Evolutionary conservation across 2,329 filamentous ascomycete species (phyloP), one percentile per base, ranked within the genome.

Genomic region (Pseudogymnoascus verrucosus): DNA sequence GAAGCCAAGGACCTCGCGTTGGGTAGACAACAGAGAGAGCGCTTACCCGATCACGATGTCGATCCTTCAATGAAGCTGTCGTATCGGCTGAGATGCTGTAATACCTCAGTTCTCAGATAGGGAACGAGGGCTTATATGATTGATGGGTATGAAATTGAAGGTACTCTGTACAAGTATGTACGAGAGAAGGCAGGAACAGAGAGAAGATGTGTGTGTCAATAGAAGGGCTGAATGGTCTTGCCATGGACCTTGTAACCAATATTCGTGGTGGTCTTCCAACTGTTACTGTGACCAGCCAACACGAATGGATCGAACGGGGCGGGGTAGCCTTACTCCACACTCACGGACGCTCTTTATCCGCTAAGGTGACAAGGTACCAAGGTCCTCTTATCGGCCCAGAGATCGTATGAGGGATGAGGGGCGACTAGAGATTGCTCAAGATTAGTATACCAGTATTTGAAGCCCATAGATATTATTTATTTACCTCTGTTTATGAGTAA

Each of bases 131-230:
- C 10, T 19, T 57, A 34, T 57, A 19, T 57, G 51, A 34, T 57
- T 6, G 51, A 57, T 57, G 10, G 10, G 8, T 34, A 34, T 34
- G 28, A n/a, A 34, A 19, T 12, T 57, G 2, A 19, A 57, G 51
- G 51, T 57, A 57, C 51, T 57, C 51, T 57, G 51, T 57, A 57
- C 28, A 34, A 57, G 51, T 57, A 57, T 57, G 28, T 57, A 57
- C 51, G 51, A 19, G 39, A 40, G 36, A 51, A 62, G 12, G n/a
- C 26, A 62, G 44, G 60, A 62, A 44, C 39, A 11, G 26, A 19
- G 51, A 57, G 21, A 28, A 62, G 36, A 54, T 31, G 60, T 31
- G 44, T 51, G 39, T 44, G 36, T n/a, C 40, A 26, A 28, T 23
- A 40, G 36, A 51, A 40, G 60, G 39, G 44, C 19, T 47, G 60